phyloP scores from a whole-genome alignment of 2,329 filamentous ascomycete species.

The Fusarium marasasianum region DNA sequence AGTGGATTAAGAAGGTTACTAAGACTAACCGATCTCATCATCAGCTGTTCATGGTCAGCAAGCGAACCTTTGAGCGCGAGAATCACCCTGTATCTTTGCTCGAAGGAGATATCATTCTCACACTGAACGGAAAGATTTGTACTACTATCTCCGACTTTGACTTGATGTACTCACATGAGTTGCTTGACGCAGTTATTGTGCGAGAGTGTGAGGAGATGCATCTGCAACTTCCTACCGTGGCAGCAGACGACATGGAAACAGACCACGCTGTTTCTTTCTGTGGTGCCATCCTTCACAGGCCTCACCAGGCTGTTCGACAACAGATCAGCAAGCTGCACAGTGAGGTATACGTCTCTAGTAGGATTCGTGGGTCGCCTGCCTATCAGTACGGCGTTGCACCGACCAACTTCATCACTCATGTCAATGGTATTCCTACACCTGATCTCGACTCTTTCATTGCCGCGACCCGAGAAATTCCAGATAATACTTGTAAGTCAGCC shows the following conservation, averaged over 20 bases:
- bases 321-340: constrained; percentile 97
- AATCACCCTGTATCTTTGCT: constrained; percentile 67
- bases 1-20: constrained; percentile 93
- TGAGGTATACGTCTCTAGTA: constrained; percentile 93
- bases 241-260: constrained; percentile 91
- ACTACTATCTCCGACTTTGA: constrained; percentile 94
- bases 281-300: constrained; percentile 89
- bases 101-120: constrained; percentile 93
- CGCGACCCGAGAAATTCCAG: constrained; percentile 86
- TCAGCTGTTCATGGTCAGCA: constrained; percentile 98
- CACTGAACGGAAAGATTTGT: constrained; percentile 89
- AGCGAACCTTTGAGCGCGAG: constrained; percentile 75
- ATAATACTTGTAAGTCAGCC: constrained; percentile 81
- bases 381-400: constrained; percentile 93
- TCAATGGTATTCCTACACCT: constrained; percentile 87
- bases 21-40: constrained; percentile 90
- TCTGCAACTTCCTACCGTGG: constrained; percentile 83
- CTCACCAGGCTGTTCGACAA: constrained; percentile 95
- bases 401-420: constrained; percentile 97
- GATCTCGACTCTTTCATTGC: constrained; percentile 83
- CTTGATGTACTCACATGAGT: constrained; percentile 91
- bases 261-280: constrained; percentile 93
- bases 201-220: constrained; percentile 82
- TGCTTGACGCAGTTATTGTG: constrained; percentile 85
- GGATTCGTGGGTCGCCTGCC: constrained; percentile 82